Evolutionary conservation across 371 early-diverging fungal genomes (phyloP), one percentile per base, ranked within the genome.

Genomic region (Mucor lusitanicus): DNA sequence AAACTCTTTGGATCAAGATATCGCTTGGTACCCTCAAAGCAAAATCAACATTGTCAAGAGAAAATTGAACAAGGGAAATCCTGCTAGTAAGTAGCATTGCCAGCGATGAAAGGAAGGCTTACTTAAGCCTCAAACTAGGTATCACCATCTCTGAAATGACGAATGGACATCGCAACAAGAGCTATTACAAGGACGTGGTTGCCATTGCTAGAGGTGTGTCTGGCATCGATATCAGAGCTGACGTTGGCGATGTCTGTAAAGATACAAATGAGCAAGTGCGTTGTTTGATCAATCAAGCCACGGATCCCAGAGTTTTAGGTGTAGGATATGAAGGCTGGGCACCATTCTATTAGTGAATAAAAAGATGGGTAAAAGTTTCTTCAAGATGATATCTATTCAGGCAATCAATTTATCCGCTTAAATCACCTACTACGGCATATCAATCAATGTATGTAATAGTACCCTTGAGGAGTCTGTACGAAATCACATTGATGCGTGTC

Each of bases 321-420:
- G 73, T 90, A 13, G 78, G 80, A 28, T 92, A 88, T 87, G 64
- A 80, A 19, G 94, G 94, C 6, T 94, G 94, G 94, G 78, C 78
- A 42, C 76, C 92, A 0, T 89, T 77, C 68, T 67, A 85, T 25
- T 85, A 82, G 30, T 30, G 30, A 30, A 30, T 21, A 9, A 50
- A 25, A 21, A 3, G 8, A 25, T 25, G 50, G 50, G 25, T 50
- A 50, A 50, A 50, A 50, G 50, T 50, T 44, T n/a, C 37, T 6
- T 44, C 7, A 1, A 33, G 7, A 7, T 44, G 5, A 2, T 25
- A 50, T 50, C 50, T 50, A 11, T 23, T 50, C 19, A 50, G 50
- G 50, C 50, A 50, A 50, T 50, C 50, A 50, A 50, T 50, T 50
- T 50, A 50, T 23, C 50, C 50, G 50, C n/a, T 48, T 19, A 21